phyloP scores from a whole-genome alignment of 1,139 yeast species.

The Candida mesenterica region DNA sequence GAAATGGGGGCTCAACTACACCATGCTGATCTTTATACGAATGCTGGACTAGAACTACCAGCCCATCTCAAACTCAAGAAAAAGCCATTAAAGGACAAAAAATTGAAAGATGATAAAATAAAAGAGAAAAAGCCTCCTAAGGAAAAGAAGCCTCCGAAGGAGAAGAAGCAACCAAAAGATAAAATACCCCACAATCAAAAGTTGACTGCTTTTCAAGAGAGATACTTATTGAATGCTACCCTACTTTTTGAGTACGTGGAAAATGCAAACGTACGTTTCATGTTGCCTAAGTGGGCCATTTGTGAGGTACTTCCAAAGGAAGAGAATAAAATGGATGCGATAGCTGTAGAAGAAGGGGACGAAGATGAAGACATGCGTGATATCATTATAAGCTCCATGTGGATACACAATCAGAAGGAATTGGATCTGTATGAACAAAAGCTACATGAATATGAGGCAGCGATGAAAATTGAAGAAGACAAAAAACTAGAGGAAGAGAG shows the following conservation, averaged over 20 bases:
- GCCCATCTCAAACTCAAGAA: slow-evolving; percentile 13
- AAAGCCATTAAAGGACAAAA: slow-evolving; percentile 18
- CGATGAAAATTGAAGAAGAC: slow-evolving; percentile 8
- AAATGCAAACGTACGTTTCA: slow-evolving; percentile 69
- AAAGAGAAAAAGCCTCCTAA: slow-evolving; percentile 16
- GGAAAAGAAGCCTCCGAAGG: slow-evolving; percentile 24
- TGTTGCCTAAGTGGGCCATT: slow-evolving; percentile 72
- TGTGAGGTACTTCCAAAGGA: slow-evolving; percentile 50
- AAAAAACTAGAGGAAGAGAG: slow-evolving; percentile 6
- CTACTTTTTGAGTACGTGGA: slow-evolving; percentile 84
- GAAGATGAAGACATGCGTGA: slow-evolving; percentile 41
- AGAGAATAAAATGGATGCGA: slow-evolving; percentile 15
- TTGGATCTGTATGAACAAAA: slow-evolving; percentile 47
- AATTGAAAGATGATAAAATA: background rate
- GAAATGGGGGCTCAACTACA: slow-evolving; percentile 66
- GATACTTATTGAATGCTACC: slow-evolving; percentile 66
- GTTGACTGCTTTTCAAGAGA: slow-evolving; percentile 73
- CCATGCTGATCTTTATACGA: slow-evolving; percentile 30
- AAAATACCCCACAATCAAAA: slow-evolving; percentile 45
- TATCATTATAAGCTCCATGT: slow-evolving; percentile 60
- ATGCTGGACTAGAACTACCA: slow-evolving; percentile 11
- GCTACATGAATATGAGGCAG: slow-evolving; percentile 24
- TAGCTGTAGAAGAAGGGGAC: slow-evolving; percentile 13
- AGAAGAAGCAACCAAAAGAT: slow-evolving; percentile 20
- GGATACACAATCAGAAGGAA: slow-evolving; percentile 55